Conservation (phyloP, 2,329 filamentous ascomycete genomes). For the Penicillium sp. region DNA sequence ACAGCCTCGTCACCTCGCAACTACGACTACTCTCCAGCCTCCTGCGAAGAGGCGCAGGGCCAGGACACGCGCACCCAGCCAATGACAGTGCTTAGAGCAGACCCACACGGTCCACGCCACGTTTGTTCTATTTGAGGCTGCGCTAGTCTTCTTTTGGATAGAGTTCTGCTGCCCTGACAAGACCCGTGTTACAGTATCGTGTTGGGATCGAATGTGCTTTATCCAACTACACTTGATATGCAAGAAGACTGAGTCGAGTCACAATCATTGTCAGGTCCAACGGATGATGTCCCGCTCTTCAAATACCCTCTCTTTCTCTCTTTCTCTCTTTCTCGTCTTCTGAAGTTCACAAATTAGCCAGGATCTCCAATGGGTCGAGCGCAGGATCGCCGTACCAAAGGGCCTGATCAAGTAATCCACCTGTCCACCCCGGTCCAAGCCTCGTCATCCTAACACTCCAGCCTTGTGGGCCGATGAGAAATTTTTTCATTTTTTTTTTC, state of each 20-base stretch:
- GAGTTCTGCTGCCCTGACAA: background rate
- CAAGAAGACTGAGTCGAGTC: background rate
- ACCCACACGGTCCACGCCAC: slow-evolving; percentile 22
- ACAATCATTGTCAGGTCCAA: background rate
- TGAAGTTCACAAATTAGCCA: background rate
- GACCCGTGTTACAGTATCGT: no score
- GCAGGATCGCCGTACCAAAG: slow-evolving; percentile 9
- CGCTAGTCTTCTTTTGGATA: slow-evolving; percentile 8
- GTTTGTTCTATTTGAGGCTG: slow-evolving; percentile 24
- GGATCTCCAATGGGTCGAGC: slow-evolving; percentile 8
- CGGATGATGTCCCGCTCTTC: background rate
- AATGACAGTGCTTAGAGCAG: slow-evolving; percentile 8
- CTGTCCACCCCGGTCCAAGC: background rate
- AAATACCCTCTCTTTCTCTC: background rate
- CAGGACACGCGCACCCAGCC: slow-evolving; percentile 10
- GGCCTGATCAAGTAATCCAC: background rate
- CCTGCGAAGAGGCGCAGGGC: slow-evolving; percentile 21
- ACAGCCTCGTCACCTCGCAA: slow-evolving; percentile 14
- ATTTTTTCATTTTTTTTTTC: background rate
- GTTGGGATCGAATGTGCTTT: background rate
- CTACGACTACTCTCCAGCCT: slow-evolving; percentile 18
- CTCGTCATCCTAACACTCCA: slow-evolving; percentile 14
- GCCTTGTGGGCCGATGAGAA: slow-evolving; percentile 9
- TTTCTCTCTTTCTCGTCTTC: background rate
- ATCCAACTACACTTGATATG: background rate